Conservation (phyloP, 129 eudicot species). For the Tagetes erecta region DNA sequence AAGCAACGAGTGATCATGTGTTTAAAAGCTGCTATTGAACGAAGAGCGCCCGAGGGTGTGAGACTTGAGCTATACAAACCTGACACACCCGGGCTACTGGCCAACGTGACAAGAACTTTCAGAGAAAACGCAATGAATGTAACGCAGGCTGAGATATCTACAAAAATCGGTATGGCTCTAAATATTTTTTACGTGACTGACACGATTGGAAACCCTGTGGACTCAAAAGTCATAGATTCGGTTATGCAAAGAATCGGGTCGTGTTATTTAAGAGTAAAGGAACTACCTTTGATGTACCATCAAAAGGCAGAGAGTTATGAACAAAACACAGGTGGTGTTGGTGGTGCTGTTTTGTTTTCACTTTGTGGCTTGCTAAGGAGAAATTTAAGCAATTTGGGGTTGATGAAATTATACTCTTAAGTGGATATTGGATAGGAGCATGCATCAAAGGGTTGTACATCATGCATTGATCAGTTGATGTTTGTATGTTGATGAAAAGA, state of each 20-base stretch:
- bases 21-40: constrained; percentile 66
- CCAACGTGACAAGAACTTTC: constrained; percentile 86
- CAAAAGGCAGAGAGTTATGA: constrained; percentile 45
- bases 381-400: constrained; percentile 81
- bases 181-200: constrained; percentile 77
- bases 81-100: constrained; percentile 67
- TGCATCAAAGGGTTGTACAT: constrained; percentile 13
- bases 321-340: constrained; percentile 35
- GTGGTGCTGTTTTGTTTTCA: constrained; percentile 73
- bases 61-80: constrained; percentile 56
- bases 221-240: constrained; percentile 54
- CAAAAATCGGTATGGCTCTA: constrained; percentile 51
- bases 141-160: constrained; percentile 83
- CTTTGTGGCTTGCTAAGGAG: constrained; percentile 78
- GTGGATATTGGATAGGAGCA: too few relatives aligned
- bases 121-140: constrained; percentile 90
- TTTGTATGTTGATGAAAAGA: background rate
- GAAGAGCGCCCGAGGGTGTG: constrained; percentile 92
- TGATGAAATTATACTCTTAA: constrained; percentile 74
- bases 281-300: constrained; percentile 50
- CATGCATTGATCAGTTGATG: background rate
- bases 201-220: constrained; percentile 55
- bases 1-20: constrained; percentile 78
- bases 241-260: constrained; percentile 65
- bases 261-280: constrained; percentile 66